phyloP scores from a whole-genome alignment of 73 alveolate species.

The Paramecium sonneborni region DNA sequence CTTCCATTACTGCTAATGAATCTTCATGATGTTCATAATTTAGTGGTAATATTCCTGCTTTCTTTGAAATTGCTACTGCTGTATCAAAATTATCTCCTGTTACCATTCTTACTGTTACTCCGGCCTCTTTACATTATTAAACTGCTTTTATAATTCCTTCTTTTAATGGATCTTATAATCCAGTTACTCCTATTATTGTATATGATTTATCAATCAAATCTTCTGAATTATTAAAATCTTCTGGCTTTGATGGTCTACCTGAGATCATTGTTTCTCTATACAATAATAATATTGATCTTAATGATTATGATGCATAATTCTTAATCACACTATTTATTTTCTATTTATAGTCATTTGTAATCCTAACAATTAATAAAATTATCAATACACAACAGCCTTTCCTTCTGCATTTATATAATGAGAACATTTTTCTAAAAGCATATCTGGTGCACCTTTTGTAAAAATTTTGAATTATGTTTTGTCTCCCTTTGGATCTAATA shows the following conservation, averaged over 20 bases:
- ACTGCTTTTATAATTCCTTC: conserved; percentile 89
- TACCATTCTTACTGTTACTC: conserved; percentile 94
- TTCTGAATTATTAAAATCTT: conserved; percentile 65
- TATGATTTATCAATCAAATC: conserved; percentile 71
- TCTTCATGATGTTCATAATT: conserved; percentile 69
- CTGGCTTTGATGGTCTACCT: conserved; percentile 74
- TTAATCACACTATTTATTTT: conserved; percentile 72
- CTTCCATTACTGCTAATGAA: conserved; percentile 87
- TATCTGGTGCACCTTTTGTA: conserved; percentile 94
- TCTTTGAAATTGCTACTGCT: conserved; percentile 91
- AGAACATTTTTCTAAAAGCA: conserved; percentile 74
- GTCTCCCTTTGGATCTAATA: conserved; percentile 57
- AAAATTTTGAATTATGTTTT: conserved; percentile 45
- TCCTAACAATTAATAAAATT: background rate
- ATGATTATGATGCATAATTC: conserved; percentile 77
- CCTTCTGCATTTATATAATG: conserved; percentile 80
- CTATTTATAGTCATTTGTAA: conserved; percentile 59
- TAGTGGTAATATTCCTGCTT: conserved; percentile 86
- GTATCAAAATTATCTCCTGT: conserved; percentile 96
- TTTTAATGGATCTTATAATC: conserved; percentile 91
- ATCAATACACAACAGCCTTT: conserved; percentile 35
- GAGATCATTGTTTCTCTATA: conserved; percentile 75
- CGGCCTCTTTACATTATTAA: conserved; percentile 81
- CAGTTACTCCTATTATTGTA: conserved; percentile 76
- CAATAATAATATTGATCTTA: conserved; percentile 84